Base-by-base conservation (phyloP, 2,329 filamentous ascomycete genomes). In the Fusarium foetens region DNA sequence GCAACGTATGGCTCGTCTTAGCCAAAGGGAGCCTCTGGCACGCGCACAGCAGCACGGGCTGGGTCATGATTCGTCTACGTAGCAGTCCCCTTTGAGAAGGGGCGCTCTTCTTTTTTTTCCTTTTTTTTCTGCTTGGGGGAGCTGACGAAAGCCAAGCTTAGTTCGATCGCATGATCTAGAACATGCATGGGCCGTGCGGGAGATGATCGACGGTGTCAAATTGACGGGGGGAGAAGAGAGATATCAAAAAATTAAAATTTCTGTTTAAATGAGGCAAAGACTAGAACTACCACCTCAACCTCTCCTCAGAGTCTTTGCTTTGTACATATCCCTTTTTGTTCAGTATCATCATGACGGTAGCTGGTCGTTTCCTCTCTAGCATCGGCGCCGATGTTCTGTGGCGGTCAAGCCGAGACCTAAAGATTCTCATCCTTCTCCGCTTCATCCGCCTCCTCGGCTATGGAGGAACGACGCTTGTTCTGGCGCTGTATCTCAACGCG, bases 401-500 rank as follows among this genome's bases (percentile, higher is more conserved):
- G 73, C 52, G 64, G 19, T 75, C 73, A 6, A 72, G 61, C 29
- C 49, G 71, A 19, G 63, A 75, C 27, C 52, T 75, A 9, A 75
- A 75, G 63, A 64, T 75, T 4, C 53, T 75, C 0, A 74, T 75
- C 8, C 58, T 75, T 7, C 58, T 72, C 3, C 73, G 73, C 27
- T 74, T 75, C 31, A 31, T 75, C 29, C 65, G 73, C 5, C 45
- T 75, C 3, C 39, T 75, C 10, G 73, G 73, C 16, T 75, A 75
- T 52, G 73, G 73, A 31, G 73, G 73, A 1, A 75, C 73, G 0
- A 75, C 73, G 0, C 71, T 75, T 5, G 66, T 75, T 21, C 63
- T 75, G 4, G 73, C 73, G 8, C 27, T 75, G 23, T 75, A 75
- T 11, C 73, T 75, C 53, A 74, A 72, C 14, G 58, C 73, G 2